Base-by-base conservation (phyloP, 2,329 filamentous ascomycete species). In the Ascomycota sp. region DNA sequence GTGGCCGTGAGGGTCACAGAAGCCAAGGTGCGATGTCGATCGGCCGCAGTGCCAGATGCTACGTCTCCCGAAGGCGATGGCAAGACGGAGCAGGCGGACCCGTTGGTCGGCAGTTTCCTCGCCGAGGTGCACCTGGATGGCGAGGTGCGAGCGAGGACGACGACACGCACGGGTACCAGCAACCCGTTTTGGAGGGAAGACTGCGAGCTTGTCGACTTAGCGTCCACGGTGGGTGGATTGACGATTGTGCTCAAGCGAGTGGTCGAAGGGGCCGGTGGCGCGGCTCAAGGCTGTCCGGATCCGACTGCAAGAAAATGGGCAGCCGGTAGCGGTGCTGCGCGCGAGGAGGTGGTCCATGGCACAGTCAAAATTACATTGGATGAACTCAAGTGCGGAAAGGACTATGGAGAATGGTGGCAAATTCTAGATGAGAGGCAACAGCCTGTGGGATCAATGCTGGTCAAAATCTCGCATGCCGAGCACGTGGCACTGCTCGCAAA, bases 341-440 rank as follows among this genome's bases (percentile, higher is more conserved):
- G 7, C 8, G 71, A 75, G 43, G 49, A 75, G 43, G 48, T 63
- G 10, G 47, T 68, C 2, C 71, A 66, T 40, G 80, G 81, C 2
- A 70, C 73, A 33, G 76, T 92, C n/a, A 81, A 92, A 43, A 69
- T 93, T 25, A 68, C 74, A 13, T 59, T 93, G 7, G 76, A 84
- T 37, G 76, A 83, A 40, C 54, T 92, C 11, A 79, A 86, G 28
- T 64, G 70, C 0, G 76, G 74, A 11, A 76, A 76, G 46, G 78
- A 86, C 37, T 66, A 75, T 27, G 86, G 95, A 52, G 76, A 83
- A 46, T 93, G 84, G 86, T 77, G 82, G 59, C 76, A 75, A 11
- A 70, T 92, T 16, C 55, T 75, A 33, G 81, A 92, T 45, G 74
- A 77, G 41, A 72, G 69, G 40, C 72, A 80, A 39, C 76, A 83